Percentiles rank a stretch among this genome's conserved stretches.
phyloP scores from a whole-genome alignment of 495 filamentous ascomycete genomes.

The Hypoxylon crocopeplum region DNA sequence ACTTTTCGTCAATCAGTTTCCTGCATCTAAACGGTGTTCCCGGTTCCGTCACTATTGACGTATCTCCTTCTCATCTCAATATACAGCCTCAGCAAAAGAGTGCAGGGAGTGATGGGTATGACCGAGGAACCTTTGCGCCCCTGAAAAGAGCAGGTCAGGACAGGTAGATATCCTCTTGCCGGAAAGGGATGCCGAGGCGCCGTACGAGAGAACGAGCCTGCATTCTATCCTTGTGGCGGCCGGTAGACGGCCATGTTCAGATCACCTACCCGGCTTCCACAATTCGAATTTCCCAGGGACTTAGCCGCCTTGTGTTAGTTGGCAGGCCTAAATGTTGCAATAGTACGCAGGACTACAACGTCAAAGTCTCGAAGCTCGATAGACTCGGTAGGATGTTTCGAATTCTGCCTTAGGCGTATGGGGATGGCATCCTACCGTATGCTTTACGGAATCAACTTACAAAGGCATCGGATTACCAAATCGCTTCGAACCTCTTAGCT shows the following conservation, averaged over 20 bases:
- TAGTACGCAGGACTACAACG: too few species aligned
- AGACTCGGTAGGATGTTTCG: too few species aligned
- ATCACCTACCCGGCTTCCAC: too few species aligned
- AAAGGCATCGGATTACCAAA: not conserved
- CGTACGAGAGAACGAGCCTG: not conserved
- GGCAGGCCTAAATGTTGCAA: too few species aligned
- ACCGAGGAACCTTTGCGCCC: not conserved
- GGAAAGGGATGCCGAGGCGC: constrained; percentile 2
- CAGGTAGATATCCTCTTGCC: constrained; percentile 4
- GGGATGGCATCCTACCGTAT: not conserved
- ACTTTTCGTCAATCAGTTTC: too few species aligned
- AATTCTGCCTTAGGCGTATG: not conserved
- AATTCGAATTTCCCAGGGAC: too few species aligned
- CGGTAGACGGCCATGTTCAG: constrained; percentile 1
- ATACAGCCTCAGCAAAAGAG: constrained; percentile 1
- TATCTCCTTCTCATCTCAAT: constrained; percentile 1
- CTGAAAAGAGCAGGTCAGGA: constrained; percentile 5
- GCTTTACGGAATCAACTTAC: not conserved
- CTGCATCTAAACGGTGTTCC: constrained; percentile 4
- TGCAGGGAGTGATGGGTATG: constrained; percentile 4
- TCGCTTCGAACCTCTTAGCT: too few species aligned
- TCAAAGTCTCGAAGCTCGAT: too few species aligned
- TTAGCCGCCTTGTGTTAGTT: too few species aligned
- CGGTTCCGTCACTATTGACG: constrained; percentile 1
- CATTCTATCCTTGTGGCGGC: not conserved